These are phyloP conservation scores for Aleurites moluccanus DNA, from an alignment of 441 rosid species.

Conservation along the genomic window DNA sequence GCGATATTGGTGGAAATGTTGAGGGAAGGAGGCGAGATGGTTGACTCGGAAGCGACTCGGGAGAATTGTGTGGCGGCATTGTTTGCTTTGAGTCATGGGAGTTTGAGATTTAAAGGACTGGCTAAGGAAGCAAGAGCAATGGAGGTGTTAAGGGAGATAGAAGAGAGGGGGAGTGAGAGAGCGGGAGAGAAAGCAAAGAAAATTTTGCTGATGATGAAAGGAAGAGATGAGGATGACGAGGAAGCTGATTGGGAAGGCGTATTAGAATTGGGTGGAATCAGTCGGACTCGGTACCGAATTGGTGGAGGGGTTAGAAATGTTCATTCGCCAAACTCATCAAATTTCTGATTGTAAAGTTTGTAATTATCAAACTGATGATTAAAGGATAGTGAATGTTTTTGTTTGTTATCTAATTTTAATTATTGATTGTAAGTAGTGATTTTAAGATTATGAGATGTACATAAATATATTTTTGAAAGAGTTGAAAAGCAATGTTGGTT, in stretches of 20 bases:
- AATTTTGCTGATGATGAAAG: slow-evolving; percentile 54
- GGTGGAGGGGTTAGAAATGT: slow-evolving; percentile 13
- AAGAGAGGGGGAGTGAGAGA: slow-evolving; percentile 46
- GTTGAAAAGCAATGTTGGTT: neutral
- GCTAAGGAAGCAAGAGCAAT: slow-evolving; percentile 65
- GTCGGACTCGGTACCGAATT: slow-evolving; percentile 29
- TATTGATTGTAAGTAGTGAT: neutral
- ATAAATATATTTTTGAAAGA: neutral
- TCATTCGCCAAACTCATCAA: slow-evolving; percentile 33
- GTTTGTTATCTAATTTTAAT: neutral
- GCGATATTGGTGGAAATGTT: slow-evolving; percentile 59
- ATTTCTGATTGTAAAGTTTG: slow-evolving; percentile 32
- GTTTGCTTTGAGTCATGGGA: slow-evolving; percentile 61
- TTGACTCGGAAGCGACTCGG: slow-evolving; percentile 36
- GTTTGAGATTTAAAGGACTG: slow-evolving; percentile 73
- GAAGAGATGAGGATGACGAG: slow-evolving; percentile 43
- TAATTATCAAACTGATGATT: neutral
- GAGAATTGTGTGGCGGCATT: slow-evolving; percentile 70
- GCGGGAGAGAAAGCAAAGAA: slow-evolving; percentile 51
- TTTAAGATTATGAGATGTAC: neutral
- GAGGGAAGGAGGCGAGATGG: slow-evolving; percentile 35
- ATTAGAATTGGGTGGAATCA: slow-evolving; percentile 45
- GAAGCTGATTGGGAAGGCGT: slow-evolving; percentile 63
- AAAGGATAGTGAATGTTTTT: slow-evolving; percentile 12
- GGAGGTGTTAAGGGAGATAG: slow-evolving; percentile 62